phyloP scores from a whole-genome alignment of 1,284 basidiomycete species.

The Ganoderma sp. region DNA sequence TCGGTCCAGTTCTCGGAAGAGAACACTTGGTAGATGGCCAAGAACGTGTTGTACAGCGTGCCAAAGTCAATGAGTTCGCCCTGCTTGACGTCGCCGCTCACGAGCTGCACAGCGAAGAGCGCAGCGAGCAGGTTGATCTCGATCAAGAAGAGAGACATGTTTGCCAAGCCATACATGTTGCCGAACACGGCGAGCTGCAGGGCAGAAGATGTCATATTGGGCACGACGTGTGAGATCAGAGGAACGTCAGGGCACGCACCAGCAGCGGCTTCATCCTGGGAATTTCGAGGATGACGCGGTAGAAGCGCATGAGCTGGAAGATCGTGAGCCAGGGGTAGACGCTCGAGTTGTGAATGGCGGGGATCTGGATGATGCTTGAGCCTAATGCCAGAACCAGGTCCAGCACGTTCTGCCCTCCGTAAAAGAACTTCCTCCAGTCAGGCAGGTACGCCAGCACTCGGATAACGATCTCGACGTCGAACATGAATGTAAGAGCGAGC shows the following conservation, averaged over 20 bases:
- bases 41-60: constrained; percentile 88
- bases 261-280: constrained; percentile 85
- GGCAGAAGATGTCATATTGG: constrained; percentile 11
- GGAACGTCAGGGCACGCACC: constrained; percentile 49
- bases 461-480: constrained; percentile 88
- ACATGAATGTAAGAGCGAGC: constrained; percentile 81
- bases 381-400: constrained; percentile 86
- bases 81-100: constrained; percentile 79
- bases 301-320: constrained; percentile 90
- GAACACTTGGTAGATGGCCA: constrained; percentile 92
- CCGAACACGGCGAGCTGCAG: constrained; percentile 86
- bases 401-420: constrained; percentile 72
- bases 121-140: constrained; percentile 90
- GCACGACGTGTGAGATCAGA: constrained; percentile 10
- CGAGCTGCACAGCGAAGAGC: constrained; percentile 76
- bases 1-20: constrained; percentile 96
- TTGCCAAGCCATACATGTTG: constrained; percentile 88
- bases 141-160: constrained; percentile 94
- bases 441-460: constrained; percentile 79
- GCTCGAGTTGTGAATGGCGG: constrained; percentile 67
- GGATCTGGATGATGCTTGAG: constrained; percentile 87
- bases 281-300: constrained; percentile 89
- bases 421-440: constrained; percentile 84
- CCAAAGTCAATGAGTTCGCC: constrained; percentile 79
- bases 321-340: constrained; percentile 92